Conservation (phyloP, 169 alveolate genomes). For the Cryptosporidium canis region DNA sequence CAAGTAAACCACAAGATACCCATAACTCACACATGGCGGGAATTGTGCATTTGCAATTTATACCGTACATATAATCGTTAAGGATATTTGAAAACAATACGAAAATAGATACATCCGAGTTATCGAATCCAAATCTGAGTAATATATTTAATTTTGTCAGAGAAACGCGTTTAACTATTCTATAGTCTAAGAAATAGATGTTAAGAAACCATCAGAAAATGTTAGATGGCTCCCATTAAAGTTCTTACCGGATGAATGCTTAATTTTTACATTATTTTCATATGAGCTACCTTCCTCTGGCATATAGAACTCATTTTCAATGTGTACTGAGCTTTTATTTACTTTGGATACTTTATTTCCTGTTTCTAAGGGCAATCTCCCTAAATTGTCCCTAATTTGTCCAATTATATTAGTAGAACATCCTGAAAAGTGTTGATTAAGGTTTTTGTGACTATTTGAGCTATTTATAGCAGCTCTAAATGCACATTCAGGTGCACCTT, state of each 20-base stretch:
- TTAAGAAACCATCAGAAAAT: conserved; percentile 26
- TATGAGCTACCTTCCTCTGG: conserved; percentile 23
- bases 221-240: conserved; percentile 46
- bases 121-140: background rate
- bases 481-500: background rate
- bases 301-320: conserved; percentile 24
- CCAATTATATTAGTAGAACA: conserved; percentile 41
- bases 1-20: background rate
- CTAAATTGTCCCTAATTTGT: conserved; percentile 1
- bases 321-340: conserved; percentile 28
- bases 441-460: background rate
- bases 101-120: too few species aligned
- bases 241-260: background rate
- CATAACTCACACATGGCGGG: too few species aligned
- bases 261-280: background rate
- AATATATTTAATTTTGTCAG: background rate
- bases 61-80: too few species aligned
- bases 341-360: background rate
- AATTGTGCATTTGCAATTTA: too few species aligned
- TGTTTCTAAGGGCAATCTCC: background rate
- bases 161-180: background rate
- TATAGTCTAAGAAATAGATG: conserved; percentile 4
- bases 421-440: conserved; percentile 50
- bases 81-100: too few species aligned
- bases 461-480: background rate